These are phyloP conservation scores for Phytopythium delawarense DNA, from an alignment of 352 stramenopile genomes.

Conservation along the genomic window DNA sequence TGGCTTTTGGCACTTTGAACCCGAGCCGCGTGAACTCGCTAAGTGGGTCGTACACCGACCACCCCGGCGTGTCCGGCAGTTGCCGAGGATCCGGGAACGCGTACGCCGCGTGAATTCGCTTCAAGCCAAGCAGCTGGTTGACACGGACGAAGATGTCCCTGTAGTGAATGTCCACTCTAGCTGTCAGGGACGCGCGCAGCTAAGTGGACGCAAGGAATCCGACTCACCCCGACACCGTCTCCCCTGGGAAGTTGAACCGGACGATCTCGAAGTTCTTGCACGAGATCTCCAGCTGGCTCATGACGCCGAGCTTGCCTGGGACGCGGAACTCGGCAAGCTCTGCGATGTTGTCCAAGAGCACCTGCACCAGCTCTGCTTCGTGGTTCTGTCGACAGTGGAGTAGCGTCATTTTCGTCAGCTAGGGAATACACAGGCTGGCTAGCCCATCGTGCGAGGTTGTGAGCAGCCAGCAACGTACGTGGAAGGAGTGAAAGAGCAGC, in stretches of 20 bases:
- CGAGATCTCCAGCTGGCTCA: constrained; percentile 74
- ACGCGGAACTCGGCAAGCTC: constrained; percentile 62
- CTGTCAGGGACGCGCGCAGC: neutral
- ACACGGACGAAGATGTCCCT: constrained; percentile 68
- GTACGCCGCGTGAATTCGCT: constrained; percentile 51
- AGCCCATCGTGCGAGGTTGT: neutral
- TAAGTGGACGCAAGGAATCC: neutral
- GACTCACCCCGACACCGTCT: constrained; percentile 44
- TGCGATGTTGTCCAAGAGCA: constrained; percentile 71
- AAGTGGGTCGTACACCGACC: constrained; percentile 48
- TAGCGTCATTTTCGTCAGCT: neutral
- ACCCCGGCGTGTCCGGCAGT: constrained; percentile 45
- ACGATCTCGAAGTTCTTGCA: constrained; percentile 87
- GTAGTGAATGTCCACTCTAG: neutral
- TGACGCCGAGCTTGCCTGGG: constrained; percentile 31
- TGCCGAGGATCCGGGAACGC: constrained; percentile 26
- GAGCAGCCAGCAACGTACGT: constrained; percentile 30
- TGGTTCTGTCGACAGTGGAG: constrained; percentile 13
- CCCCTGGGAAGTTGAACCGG: constrained; percentile 70
- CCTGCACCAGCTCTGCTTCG: constrained; percentile 49
- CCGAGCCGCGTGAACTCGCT: constrained; percentile 57
- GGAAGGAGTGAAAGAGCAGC: constrained; percentile 70
- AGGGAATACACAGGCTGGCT: too few species aligned
- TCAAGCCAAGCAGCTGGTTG: constrained; percentile 48
- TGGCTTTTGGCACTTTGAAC: constrained; percentile 39